Conservation (phyloP, 2,329 filamentous ascomycete species). For the Tolypocladium guangdongense region DNA sequence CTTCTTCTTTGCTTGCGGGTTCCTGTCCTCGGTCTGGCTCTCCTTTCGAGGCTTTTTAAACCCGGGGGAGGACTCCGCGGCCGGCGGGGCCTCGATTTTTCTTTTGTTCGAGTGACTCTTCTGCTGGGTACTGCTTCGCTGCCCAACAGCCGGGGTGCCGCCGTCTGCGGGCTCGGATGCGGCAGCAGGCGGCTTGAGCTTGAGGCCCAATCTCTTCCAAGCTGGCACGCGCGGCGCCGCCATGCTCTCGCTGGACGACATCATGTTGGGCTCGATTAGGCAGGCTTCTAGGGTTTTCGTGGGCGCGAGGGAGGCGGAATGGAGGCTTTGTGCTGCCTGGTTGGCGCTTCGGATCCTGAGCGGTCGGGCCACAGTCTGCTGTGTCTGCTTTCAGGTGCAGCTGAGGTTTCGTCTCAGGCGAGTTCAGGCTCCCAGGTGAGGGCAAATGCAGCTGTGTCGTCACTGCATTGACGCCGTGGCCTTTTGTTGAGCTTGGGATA, state of each 20-base stretch:
- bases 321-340: background rate
- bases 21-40: slow-evolving; percentile 11
- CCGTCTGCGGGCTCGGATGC: slow-evolving; percentile 19
- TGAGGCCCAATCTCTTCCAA: slow-evolving; percentile 53
- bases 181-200: slow-evolving; percentile 38
- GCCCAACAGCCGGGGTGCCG: slow-evolving; percentile 23
- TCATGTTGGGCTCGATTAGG: slow-evolving; percentile 24
- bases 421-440: background rate
- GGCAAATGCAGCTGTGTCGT: background rate
- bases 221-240: slow-evolving; percentile 39
- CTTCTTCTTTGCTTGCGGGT: slow-evolving; percentile 23
- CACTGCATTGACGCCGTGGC: background rate
- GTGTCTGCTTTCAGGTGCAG: background rate
- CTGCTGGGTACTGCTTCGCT: slow-evolving; percentile 22
- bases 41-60: slow-evolving; percentile 25
- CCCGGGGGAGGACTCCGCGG: slow-evolving; percentile 15
- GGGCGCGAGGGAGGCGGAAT: background rate
- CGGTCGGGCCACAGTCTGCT: background rate
- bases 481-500: background rate
- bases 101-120: slow-evolving; percentile 25
- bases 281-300: slow-evolving; percentile 6
- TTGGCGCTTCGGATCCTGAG: background rate
- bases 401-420: background rate
- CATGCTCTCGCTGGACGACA: slow-evolving; percentile 29
- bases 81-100: slow-evolving; percentile 24